Conservation (phyloP, 345 rosid genomes). For the Salix purpurea region DNA sequence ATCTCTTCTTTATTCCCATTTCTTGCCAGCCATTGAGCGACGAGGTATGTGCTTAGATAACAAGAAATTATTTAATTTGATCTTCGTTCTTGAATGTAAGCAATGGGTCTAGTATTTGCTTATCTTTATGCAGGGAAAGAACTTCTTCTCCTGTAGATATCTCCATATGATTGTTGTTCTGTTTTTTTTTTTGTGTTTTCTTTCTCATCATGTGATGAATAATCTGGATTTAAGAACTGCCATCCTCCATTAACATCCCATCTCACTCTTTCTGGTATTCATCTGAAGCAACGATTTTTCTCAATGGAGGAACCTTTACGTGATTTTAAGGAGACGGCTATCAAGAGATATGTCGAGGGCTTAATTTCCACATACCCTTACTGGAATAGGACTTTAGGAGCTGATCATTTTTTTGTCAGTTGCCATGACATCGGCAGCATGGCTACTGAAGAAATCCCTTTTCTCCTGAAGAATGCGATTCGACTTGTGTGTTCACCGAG, state of each 20-base stretch:
- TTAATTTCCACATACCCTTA: conserved; percentile 72
- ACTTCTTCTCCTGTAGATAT: conserved; percentile 6
- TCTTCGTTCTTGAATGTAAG: neutral
- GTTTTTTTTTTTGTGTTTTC: neutral
- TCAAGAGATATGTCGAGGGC: conserved; percentile 64
- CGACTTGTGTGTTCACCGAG: conserved; percentile 96
- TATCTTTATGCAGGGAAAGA: no score
- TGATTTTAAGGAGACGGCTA: conserved; percentile 25
- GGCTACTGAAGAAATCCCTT: conserved; percentile 78
- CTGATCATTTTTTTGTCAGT: conserved; percentile 95
- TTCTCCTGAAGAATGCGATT: conserved; percentile 81
- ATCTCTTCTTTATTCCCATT: neutral
- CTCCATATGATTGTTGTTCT: neutral
- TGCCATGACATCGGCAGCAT: conserved; percentile 96
- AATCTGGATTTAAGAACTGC: neutral
- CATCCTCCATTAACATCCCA: neutral
- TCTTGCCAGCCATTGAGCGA: neutral
- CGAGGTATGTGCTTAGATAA: neutral
- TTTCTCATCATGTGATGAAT: neutral
- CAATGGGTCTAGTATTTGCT: neutral
- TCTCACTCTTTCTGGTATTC: neutral
- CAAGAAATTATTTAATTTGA: neutral
- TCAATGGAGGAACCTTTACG: neutral
- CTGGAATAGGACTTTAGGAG: conserved; percentile 95
- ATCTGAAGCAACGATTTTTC: neutral